Percentiles rank a stretch among this genome's conserved stretches.
phyloP scores from a whole-genome alignment of 2,329 filamentous ascomycete species.

The Chaetomiaceae sp. region DNA sequence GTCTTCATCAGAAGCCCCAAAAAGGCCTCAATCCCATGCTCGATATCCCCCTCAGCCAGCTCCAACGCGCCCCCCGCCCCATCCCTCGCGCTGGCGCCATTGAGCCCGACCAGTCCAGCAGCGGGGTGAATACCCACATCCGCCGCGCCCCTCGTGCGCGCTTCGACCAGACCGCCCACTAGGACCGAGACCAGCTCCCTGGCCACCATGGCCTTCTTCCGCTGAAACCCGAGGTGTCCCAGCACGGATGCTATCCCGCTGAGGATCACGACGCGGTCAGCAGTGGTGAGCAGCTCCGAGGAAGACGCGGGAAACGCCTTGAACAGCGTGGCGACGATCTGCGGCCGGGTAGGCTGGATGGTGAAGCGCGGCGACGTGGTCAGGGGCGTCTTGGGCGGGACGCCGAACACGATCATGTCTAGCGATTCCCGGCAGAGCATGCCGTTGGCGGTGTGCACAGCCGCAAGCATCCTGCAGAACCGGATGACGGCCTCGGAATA shows the following conservation, averaged over 20 bases:
- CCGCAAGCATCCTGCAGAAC: constrained; percentile 65
- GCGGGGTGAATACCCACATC: constrained; percentile 95
- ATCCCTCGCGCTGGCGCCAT: constrained; percentile 39
- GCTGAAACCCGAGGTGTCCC: constrained; percentile 69
- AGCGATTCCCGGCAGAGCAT: constrained; percentile 57
- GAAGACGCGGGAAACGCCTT: constrained; percentile 65
- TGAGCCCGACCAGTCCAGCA: constrained; percentile 73
- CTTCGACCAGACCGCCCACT: constrained; percentile 81
- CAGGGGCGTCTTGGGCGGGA: constrained; percentile 45
- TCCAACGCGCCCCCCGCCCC: constrained; percentile 40
- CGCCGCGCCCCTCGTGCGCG: constrained; percentile 87
- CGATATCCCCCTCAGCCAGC: constrained; percentile 60
- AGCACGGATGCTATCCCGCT: constrained; percentile 86
- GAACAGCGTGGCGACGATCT: constrained; percentile 62
- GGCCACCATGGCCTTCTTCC: constrained; percentile 88
- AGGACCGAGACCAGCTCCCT: constrained; percentile 80
- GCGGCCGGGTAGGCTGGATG: constrained; percentile 53
- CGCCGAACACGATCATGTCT: constrained; percentile 62
- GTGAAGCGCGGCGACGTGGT: constrained; percentile 53
- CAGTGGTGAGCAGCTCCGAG: constrained; percentile 63
- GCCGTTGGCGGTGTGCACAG: constrained; percentile 62
- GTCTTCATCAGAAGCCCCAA: constrained; percentile 57
- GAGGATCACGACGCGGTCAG: constrained; percentile 73
- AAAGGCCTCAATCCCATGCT: constrained; percentile 61
- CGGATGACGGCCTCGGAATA: constrained; percentile 70